phyloP scores from a whole-genome alignment of 2,329 filamentous ascomycete genomes.

The Pseudogymnoascus sp. region DNA sequence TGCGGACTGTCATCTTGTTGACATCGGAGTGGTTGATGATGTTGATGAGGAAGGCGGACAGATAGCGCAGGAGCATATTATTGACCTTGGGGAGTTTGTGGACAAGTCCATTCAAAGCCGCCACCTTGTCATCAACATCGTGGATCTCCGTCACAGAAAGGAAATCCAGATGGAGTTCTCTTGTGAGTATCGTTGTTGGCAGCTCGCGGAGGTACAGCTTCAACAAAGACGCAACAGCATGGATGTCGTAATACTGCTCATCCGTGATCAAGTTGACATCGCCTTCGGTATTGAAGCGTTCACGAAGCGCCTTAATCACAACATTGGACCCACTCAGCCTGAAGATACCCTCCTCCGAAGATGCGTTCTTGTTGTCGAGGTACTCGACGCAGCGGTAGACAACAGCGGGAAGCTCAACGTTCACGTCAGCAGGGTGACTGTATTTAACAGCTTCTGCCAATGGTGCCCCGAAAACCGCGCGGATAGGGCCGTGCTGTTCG shows the following conservation, averaged over 20 bases:
- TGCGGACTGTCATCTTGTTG: slow-evolving; percentile 98
- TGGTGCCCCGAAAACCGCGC: slow-evolving; percentile 77
- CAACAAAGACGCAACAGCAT: slow-evolving; percentile 87
- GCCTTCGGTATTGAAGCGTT: slow-evolving; percentile 88
- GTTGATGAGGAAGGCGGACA: slow-evolving; percentile 82
- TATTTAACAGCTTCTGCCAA: slow-evolving; percentile 80
- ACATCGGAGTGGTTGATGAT: slow-evolving; percentile 84
- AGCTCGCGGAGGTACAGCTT: slow-evolving; percentile 92
- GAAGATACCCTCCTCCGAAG: slow-evolving; percentile 90
- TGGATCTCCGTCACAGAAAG: slow-evolving; percentile 73
- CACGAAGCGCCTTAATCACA: slow-evolving; percentile 81
- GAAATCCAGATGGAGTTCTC: slow-evolving; percentile 86
- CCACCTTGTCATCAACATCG: slow-evolving; percentile 68
- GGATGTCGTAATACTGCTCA: slow-evolving; percentile 85
- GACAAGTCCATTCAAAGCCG: slow-evolving; percentile 68
- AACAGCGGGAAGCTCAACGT: slow-evolving; percentile 77
- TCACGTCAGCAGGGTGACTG: slow-evolving; percentile 65
- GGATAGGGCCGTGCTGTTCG: slow-evolving; percentile 46
- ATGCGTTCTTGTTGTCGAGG: slow-evolving; percentile 72
- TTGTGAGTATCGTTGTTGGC: slow-evolving; percentile 82
- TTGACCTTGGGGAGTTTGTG: slow-evolving; percentile 75
- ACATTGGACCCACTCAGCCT: slow-evolving; percentile 93
- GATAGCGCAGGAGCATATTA: slow-evolving; percentile 69
- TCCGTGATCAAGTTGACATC: slow-evolving; percentile 82
- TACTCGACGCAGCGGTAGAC: slow-evolving; percentile 96